A percentile compares a stretch with the other conserved stretches of the same genome.
Evolutionary conservation across 1,284 basidiomycete species (phyloP).

Genomic region (Paramarasmius palmivorus): DNA sequence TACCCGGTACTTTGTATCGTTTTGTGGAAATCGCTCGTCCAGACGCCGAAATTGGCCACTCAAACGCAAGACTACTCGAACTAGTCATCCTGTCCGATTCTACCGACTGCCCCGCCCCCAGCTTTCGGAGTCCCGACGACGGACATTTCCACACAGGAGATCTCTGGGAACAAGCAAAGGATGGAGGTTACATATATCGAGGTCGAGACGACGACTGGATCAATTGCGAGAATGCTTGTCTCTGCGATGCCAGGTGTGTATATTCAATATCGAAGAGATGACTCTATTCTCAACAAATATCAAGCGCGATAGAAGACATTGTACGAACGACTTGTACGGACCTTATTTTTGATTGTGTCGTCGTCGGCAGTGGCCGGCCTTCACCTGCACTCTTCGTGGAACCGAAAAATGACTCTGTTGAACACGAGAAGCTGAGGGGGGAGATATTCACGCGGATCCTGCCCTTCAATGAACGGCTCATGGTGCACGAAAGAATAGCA

Average conservation of each 20-base stretch:
- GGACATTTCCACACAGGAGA: constrained; percentile 62
- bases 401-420: too few species aligned
- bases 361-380: constrained; percentile 3
- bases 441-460: constrained; percentile 1
- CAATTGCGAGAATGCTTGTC: constrained; percentile 52
- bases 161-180: constrained; percentile 48
- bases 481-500: background rate
- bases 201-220: constrained; percentile 65
- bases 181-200: constrained; percentile 48
- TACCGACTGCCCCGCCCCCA: constrained; percentile 48
- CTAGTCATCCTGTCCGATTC: constrained; percentile 50
- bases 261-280: background rate
- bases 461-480: background rate
- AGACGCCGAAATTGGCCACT: constrained; percentile 23
- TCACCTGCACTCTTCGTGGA: constrained; percentile 5
- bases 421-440: background rate
- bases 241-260: constrained; percentile 54
- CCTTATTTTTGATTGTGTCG: constrained; percentile 8
- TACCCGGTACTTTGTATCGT: constrained; percentile 49
- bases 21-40: constrained; percentile 51
- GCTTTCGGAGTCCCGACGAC: constrained; percentile 42
- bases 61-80: constrained; percentile 42
- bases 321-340: constrained; percentile 7
- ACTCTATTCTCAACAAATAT: background rate
- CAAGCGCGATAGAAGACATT: constrained; percentile 6